These are phyloP conservation scores for Exophiala mesophila DNA, from an alignment of 2,329 filamentous ascomycete genomes.

Conservation along the genomic window DNA sequence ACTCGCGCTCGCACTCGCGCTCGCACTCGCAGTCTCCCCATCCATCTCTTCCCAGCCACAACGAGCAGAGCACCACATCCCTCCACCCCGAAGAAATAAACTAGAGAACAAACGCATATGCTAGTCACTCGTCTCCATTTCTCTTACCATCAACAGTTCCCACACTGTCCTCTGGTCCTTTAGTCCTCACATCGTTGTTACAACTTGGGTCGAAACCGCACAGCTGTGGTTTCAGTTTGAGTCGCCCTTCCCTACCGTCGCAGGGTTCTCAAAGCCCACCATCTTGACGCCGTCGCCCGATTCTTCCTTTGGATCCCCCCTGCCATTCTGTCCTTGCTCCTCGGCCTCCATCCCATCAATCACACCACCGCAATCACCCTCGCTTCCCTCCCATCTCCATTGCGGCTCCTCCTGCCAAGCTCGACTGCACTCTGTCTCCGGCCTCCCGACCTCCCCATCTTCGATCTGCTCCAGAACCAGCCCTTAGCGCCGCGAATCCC, in stretches of 20 bases:
- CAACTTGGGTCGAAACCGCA: conserved; percentile 9
- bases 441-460: not conserved
- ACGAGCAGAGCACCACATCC: too few species aligned
- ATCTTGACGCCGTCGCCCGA: not conserved
- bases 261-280: conserved; percentile 1
- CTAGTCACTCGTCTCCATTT: too few species aligned
- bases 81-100: too few species aligned
- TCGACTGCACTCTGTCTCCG: conserved; percentile 5
- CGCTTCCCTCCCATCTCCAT: not conserved
- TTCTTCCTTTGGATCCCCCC: not conserved
- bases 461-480: conserved; percentile 1
- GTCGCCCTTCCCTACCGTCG: not conserved
- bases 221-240: conserved; percentile 12
- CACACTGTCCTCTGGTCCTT: not conserved
- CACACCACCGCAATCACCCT: not conserved
- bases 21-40: too few species aligned
- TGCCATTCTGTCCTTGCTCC: not conserved
- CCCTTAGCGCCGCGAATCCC: not conserved
- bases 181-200: conserved; percentile 8
- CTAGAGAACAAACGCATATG: too few species aligned
- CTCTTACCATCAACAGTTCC: too few species aligned
- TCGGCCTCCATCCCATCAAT: not conserved
- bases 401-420: conserved; percentile 10
- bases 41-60: too few species aligned
- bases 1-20: too few species aligned